A percentile compares a stretch with the other conserved stretches of the same genome.
phyloP scores from a whole-genome alignment of 495 filamentous ascomycete species.

The Aspergillus sclerotiicarbonarius region DNA sequence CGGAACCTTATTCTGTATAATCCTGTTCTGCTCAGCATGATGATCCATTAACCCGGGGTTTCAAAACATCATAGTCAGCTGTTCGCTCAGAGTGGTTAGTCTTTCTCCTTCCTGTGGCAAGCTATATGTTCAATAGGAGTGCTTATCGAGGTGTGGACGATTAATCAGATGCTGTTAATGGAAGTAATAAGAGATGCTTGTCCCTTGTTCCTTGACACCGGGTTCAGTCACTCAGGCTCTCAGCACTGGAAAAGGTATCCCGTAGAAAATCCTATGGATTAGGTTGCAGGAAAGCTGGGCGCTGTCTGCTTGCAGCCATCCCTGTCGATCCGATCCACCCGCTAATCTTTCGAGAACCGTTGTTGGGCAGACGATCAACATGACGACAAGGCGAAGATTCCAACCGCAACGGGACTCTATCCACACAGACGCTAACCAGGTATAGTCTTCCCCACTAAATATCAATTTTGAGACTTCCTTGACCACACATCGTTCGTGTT shows the following conservation, averaged over 20 bases:
- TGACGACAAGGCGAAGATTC: slow-evolving; percentile 3
- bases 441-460: neutral
- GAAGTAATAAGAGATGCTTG: too few species aligned
- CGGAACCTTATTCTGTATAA: neutral
- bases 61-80: neutral
- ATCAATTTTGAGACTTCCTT: neutral
- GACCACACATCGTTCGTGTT: neutral
- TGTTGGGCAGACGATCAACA: neutral
- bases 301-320: slow-evolving; percentile 12
- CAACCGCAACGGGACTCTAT: neutral
- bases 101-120: too few species aligned
- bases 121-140: too few species aligned
- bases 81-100: neutral
- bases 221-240: too few species aligned
- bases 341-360: slow-evolving; percentile 8
- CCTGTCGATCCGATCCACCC: slow-evolving; percentile 18
- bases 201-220: neutral
- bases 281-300: neutral
- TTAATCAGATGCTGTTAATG: too few species aligned
- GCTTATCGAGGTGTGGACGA: too few species aligned
- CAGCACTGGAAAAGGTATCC: too few species aligned
- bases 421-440: neutral
- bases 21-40: neutral
- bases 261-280: neutral
- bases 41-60: neutral